These are phyloP conservation scores for Anaeromyces robustus DNA, from an alignment of 192 early-diverging fungal species.

Conservation along the genomic window DNA sequence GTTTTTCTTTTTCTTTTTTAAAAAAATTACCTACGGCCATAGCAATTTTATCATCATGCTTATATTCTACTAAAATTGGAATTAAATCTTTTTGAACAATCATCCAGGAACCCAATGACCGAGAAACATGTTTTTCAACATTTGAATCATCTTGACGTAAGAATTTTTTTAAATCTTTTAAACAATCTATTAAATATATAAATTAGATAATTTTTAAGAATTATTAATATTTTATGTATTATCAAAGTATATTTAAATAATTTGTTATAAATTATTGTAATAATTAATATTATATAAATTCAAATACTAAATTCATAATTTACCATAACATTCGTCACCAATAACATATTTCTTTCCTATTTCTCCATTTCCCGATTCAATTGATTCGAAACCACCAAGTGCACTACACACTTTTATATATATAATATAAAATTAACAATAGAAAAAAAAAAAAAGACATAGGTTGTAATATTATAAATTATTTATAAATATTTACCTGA, in stretches of 20 bases:
- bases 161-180: constrained; percentile 74
- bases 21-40: constrained; percentile 8
- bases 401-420: constrained; percentile 34
- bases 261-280: too few species aligned
- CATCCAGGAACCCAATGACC: constrained; percentile 56
- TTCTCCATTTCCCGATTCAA: constrained; percentile 14
- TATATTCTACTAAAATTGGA: constrained; percentile 36
- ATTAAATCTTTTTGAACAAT: constrained; percentile 62
- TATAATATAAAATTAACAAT: too few species aligned
- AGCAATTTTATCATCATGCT: constrained; percentile 9
- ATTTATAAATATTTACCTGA: background rate
- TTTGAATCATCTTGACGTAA: constrained; percentile 59
- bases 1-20: too few species aligned
- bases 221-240: too few species aligned
- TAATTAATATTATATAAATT: too few species aligned
- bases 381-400: constrained; percentile 57
- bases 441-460: too few species aligned
- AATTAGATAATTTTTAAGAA: too few species aligned
- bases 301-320: background rate
- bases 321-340: constrained; percentile 71
- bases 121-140: constrained; percentile 37
- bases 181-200: constrained; percentile 56
- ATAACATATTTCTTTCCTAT: constrained; percentile 38
- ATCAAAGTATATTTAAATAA: too few species aligned
- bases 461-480: too few species aligned